A percentile compares a stretch with the other conserved stretches of the same genome.
phyloP scores from a whole-genome alignment of 331 rosid genomes.

The Acacia concinna region DNA sequence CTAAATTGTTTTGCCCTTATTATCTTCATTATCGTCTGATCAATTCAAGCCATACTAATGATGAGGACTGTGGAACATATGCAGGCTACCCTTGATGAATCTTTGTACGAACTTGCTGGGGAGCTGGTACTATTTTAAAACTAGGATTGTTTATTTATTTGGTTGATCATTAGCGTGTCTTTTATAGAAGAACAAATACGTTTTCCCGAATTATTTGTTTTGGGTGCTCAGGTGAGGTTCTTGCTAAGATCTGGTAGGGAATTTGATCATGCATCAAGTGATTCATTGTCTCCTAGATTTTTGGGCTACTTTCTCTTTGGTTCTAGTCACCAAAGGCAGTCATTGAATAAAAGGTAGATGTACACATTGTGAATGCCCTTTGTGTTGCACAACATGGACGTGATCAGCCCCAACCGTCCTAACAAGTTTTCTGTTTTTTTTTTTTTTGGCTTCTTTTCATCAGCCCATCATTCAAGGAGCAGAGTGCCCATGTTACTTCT shows the following conservation, averaged over 20 bases:
- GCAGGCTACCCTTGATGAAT: conserved; percentile 32
- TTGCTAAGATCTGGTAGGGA: conserved; percentile 95
- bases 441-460: conserved; percentile 29
- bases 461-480: conserved; percentile 89
- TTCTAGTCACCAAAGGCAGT: conserved; percentile 62
- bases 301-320: conserved; percentile 89
- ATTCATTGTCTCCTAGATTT: conserved; percentile 79
- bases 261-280: conserved; percentile 65
- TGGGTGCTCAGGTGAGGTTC: conserved; percentile 80
- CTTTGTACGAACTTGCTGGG: conserved; percentile 89
- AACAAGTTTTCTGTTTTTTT: conserved; percentile 31
- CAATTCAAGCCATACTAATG: conserved; percentile 24
- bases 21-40: not conserved
- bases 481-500: conserved; percentile 80
- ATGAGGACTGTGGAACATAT: conserved; percentile 31
- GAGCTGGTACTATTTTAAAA: conserved; percentile 68
- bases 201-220: conserved; percentile 25
- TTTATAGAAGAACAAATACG: conserved; percentile 20
- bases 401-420: conserved; percentile 27
- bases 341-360: conserved; percentile 70
- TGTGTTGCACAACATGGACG: conserved; percentile 16
- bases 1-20: not conserved
- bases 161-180: conserved; percentile 28
- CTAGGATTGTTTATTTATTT: conserved; percentile 15
- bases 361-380: conserved; percentile 24